A percentile compares a stretch with the other conserved stretches of the same genome.
phyloP scores from a whole-genome alignment of 306 rosid genomes.

The Canavalia gladiata region DNA sequence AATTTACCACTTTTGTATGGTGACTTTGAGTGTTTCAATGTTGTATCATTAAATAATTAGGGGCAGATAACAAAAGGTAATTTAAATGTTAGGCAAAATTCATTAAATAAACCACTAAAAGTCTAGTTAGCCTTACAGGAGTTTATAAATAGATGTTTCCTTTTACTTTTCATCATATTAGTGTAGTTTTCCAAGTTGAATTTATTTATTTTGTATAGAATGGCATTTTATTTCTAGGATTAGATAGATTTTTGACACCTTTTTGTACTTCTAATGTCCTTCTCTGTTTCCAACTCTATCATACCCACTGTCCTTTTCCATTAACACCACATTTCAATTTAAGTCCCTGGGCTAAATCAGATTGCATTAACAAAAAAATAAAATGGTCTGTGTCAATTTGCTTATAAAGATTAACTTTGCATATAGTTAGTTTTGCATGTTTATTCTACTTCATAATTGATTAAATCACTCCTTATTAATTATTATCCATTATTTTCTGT shows the following conservation, averaged over 20 bases:
- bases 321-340: not conserved
- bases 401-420: not conserved
- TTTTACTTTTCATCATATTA: not conserved
- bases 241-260: not conserved
- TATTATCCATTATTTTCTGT: conserved; percentile 2
- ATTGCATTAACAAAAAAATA: not conserved
- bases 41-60: not conserved
- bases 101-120: too few species aligned
- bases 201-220: too few species aligned
- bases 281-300: not conserved
- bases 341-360: not conserved
- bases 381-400: not conserved
- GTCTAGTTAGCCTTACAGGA: not conserved
- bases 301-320: not conserved
- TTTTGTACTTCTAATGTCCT: not conserved
- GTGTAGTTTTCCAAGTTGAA: not conserved
- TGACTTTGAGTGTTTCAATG: not conserved
- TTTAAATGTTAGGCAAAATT: too few species aligned
- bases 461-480: not conserved
- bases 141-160: not conserved
- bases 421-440: not conserved
- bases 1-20: not conserved
- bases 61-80: too few species aligned
- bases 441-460: not conserved
- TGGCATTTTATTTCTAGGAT: not conserved